These are phyloP conservation scores for Cyberlindnera misumaiensis DNA, from an alignment of 805 yeast genomes.

Conservation along the genomic window DNA sequence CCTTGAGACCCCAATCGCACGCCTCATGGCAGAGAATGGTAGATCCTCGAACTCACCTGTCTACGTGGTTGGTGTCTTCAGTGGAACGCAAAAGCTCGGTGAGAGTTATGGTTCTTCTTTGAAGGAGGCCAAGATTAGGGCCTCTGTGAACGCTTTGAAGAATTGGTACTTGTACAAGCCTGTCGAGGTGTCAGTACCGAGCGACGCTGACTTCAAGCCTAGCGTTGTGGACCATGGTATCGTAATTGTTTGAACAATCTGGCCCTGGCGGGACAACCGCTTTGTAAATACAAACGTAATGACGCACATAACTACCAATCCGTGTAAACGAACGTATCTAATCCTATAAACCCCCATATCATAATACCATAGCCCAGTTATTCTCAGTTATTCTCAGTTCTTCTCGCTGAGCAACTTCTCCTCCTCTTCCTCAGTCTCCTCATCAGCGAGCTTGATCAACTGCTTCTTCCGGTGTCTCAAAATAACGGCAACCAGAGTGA, in stretches of 20 bases:
- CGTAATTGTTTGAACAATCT: constrained; percentile 30
- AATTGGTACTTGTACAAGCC: constrained; percentile 92
- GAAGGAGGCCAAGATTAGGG: constrained; percentile 86
- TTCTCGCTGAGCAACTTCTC: constrained; percentile 5
- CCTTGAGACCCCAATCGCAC: constrained; percentile 66
- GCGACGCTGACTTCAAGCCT: constrained; percentile 40
- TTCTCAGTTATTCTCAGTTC: constrained; percentile 13
- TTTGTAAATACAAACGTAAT: not conserved
- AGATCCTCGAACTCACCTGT: constrained; percentile 77
- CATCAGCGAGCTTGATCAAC: constrained; percentile 2
- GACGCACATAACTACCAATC: not conserved
- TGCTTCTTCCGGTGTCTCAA: constrained; percentile 1
- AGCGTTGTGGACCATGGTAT: constrained; percentile 37
- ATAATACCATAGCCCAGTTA: constrained; percentile 1
- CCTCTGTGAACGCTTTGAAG: constrained; percentile 85
- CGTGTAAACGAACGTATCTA: not conserved
- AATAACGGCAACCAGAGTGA: constrained; percentile 4
- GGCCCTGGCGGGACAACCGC: too few relatives aligned
- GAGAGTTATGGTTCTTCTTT: constrained; percentile 92
- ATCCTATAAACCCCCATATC: not conserved
- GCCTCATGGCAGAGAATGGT: constrained; percentile 91
- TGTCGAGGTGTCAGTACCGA: constrained; percentile 52
- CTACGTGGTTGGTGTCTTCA: constrained; percentile 85
- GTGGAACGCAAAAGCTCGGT: constrained; percentile 77
- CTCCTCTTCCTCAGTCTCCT: constrained; percentile 1